A percentile compares a stretch with the other conserved stretches of the same genome.
These are phyloP conservation scores for Aureobasidium sp. DNA, from an alignment of 2,329 filamentous ascomycete species.

Conservation along the genomic window DNA sequence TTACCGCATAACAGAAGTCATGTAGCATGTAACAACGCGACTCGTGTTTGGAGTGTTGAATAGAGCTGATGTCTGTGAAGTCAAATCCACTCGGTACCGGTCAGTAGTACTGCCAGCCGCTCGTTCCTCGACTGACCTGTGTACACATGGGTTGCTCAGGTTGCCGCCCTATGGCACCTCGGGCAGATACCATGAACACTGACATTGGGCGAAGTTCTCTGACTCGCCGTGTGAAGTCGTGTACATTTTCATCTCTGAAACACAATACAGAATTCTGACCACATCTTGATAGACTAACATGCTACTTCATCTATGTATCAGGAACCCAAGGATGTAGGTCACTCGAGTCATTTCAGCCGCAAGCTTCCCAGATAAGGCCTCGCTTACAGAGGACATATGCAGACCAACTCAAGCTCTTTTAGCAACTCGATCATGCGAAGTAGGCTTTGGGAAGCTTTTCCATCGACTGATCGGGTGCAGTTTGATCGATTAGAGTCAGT, in stretches of 20 bases:
- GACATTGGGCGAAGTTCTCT: not conserved
- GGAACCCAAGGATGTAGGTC: not conserved
- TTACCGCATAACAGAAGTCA: not conserved
- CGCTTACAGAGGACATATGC: not conserved
- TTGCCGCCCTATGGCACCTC: not conserved
- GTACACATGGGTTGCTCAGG: not conserved
- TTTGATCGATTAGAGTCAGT: not conserved
- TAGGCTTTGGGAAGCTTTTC: not conserved
- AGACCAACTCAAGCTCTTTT: not conserved
- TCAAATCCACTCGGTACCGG: not conserved
- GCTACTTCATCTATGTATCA: not conserved
- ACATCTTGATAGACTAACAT: not conserved
- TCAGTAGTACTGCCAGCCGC: not conserved
- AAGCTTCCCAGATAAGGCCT: not conserved
- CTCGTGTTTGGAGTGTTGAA: not conserved
- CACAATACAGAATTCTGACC: not conserved
- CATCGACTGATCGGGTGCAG: conserved; percentile 9
- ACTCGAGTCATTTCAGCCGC: not conserved
- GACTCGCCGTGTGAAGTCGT: not conserved
- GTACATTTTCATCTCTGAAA: not conserved
- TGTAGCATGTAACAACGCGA: not conserved
- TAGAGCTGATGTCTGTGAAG: not conserved
- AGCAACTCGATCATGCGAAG: not conserved
- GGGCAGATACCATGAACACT: not conserved
- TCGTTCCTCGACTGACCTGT: not conserved